Conservation (phyloP, 1,284 basidiomycete genomes). For the Leccinum angustisporum region DNA sequence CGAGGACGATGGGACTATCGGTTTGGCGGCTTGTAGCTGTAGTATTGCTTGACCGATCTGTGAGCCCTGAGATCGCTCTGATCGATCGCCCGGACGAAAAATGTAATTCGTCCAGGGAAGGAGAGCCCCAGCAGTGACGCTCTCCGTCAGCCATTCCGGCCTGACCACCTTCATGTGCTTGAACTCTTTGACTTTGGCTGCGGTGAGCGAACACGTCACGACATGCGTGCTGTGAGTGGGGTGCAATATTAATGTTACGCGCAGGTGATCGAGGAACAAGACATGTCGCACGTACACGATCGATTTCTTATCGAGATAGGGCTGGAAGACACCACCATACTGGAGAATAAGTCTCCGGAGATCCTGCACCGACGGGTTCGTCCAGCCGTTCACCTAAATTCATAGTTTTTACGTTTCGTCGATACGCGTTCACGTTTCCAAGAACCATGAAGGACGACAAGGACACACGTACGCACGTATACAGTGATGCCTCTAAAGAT, state of each 20-base stretch:
- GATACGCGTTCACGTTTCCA: neutral
- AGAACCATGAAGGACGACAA: neutral
- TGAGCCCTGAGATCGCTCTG: conserved; percentile 50
- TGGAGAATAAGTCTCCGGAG: conserved; percentile 78
- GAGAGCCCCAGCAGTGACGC: conserved; percentile 62
- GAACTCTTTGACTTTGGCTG: conserved; percentile 87
- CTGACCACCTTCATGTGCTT: conserved; percentile 84
- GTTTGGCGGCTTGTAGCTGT: conserved; percentile 5
- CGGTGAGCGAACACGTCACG: conserved; percentile 86
- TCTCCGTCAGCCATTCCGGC: conserved; percentile 87
- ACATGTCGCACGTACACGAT: conserved; percentile 54
- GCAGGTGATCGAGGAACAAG: neutral
- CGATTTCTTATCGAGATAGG: conserved; percentile 81
- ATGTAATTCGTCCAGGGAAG: conserved; percentile 76
- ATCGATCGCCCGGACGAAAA: conserved; percentile 55
- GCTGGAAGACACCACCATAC: conserved; percentile 82
- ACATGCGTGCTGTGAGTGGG: conserved; percentile 70
- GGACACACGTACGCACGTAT: conserved; percentile 56
- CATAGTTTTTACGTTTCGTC: neutral
- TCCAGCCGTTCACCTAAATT: conserved; percentile 85
- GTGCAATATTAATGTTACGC: conserved; percentile 7
- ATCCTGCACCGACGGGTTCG: conserved; percentile 84
- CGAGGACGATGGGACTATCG: neutral
- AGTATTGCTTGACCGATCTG: conserved; percentile 30
- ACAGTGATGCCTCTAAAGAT: conserved; percentile 77